phyloP scores from a whole-genome alignment of 768 basidiomycete genomes.

The Leccinellum albellum region DNA sequence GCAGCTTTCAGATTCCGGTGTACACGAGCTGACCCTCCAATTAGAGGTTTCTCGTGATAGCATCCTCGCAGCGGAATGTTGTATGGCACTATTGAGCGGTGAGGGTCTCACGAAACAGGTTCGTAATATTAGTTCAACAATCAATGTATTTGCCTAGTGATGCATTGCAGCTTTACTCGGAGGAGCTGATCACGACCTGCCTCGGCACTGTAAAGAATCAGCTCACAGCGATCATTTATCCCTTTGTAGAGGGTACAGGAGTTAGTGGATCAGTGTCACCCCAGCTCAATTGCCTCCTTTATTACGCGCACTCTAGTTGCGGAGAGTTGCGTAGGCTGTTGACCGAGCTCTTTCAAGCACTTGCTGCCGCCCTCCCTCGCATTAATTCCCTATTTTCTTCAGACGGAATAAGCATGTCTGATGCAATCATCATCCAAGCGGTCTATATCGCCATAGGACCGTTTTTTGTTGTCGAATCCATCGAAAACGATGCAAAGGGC shows the following conservation, averaged over 20 bases:
- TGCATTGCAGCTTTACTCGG: conserved; percentile 73
- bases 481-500: conserved; percentile 51
- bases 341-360: conserved; percentile 67
- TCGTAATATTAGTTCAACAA: conserved; percentile 14
- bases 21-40: conserved; percentile 47
- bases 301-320: conserved; percentile 35
- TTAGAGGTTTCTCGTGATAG: conserved; percentile 69
- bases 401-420: conserved; percentile 71
- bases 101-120: conserved; percentile 88
- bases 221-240: conserved; percentile 76
- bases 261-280: conserved; percentile 39
- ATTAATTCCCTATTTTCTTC: conserved; percentile 72
- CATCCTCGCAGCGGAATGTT: conserved; percentile 80
- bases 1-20: conserved; percentile 42
- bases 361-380: conserved; percentile 68
- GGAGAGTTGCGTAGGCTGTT: conserved; percentile 45
- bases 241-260: conserved; percentile 74
- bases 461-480: conserved; percentile 81
- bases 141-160: background rate
- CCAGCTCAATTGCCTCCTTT: conserved; percentile 50
- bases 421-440: conserved; percentile 85
- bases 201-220: conserved; percentile 75
- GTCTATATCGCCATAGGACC: conserved; percentile 94
- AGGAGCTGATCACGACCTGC: conserved; percentile 84
- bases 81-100: conserved; percentile 70